Base-by-base conservation (phyloP, 129 eudicot species). In the Flaveria bidentis region DNA sequence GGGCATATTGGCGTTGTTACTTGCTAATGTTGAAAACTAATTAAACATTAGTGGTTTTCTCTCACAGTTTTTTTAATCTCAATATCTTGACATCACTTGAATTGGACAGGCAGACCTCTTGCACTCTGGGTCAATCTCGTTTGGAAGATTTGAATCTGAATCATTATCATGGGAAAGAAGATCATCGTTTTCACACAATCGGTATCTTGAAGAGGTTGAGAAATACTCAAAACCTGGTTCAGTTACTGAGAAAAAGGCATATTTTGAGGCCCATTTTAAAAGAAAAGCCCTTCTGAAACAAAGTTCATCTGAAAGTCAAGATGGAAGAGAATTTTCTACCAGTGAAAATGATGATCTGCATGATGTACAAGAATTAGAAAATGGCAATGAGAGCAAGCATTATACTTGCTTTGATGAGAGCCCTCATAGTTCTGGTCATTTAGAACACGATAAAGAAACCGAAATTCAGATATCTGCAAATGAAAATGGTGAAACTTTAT, bases 131-230 rank as follows among this genome's bases (percentile, higher is more conserved):
- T 92, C 97, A 56, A 74, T 92, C 57, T 92, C 97, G 64, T 92
- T 92, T 63, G 97, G 97, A 78, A 87, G 96, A 72, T 92, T 89
- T 68, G 97, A 92, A 73, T 65, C 72, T 1, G 97, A 92, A 82
- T 81, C 85, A 30, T 80, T 89, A 71, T 89, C 89, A 75, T 89
- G 97, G 97, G 97, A 92, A 84, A 87, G 88, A 67, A 84, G 90
- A 77, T 92, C 97, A 62, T 89, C 96, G 62, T 92, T 92, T 78
- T 84, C 91, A 25, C 92, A 92, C 75, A 92, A 92, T 61, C 69
- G 92, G 44, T 84, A 92, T 82, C 92, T 92, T 53, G 97, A 92
- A 81, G 97, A 92, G 82, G 91, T 87, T 3, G 92, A 92, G 81
- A 92, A 82, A 76, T 87, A 75, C 82, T 89, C 96, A 36, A 89